phyloP scores from a whole-genome alignment of 2,329 filamentous ascomycete species.

The Phialocephala subalpina region DNA sequence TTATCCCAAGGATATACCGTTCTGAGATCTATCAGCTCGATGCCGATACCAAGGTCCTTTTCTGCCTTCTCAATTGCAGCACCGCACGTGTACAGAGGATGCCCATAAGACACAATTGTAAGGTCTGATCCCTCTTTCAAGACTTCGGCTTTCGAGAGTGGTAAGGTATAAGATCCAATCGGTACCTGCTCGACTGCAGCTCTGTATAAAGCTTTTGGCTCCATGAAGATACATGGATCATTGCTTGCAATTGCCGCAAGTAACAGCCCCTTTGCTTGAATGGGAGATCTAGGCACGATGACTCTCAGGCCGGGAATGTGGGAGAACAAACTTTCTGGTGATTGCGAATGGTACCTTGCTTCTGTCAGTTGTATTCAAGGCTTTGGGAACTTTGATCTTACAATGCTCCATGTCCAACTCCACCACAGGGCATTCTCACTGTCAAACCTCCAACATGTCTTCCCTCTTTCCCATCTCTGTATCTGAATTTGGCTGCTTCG shows the following conservation, averaged over 20 bases:
- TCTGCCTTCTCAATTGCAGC: conserved; percentile 72
- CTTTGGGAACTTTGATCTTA: conserved; percentile 46
- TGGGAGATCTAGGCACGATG: conserved; percentile 73
- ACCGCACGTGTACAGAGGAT: conserved; percentile 73
- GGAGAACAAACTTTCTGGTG: conserved; percentile 74
- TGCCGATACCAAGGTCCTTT: conserved; percentile 69
- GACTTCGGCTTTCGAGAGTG: conserved; percentile 73
- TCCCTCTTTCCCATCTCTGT: conserved; percentile 66
- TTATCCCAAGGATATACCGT: conserved; percentile 80
- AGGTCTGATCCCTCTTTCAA: conserved; percentile 71
- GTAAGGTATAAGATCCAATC: conserved; percentile 70
- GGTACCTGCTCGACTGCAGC: conserved; percentile 78
- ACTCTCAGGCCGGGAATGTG: conserved; percentile 76
- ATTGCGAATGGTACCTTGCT: conserved; percentile 72
- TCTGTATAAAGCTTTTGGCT: conserved; percentile 77
- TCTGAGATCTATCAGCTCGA: conserved; percentile 75
- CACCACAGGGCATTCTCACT: conserved; percentile 75
- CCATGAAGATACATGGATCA: conserved; percentile 79
- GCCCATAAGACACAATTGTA: conserved; percentile 75
- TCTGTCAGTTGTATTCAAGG: conserved; percentile 33
- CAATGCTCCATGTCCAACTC: conserved; percentile 75
- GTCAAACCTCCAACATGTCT: conserved; percentile 70
- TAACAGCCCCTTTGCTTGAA: conserved; percentile 75
- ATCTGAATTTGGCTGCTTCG: conserved; percentile 76
- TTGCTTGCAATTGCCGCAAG: conserved; percentile 68